A percentile compares a stretch with the other conserved stretches of the same genome.
phyloP scores from a whole-genome alignment of 495 filamentous ascomycete species.

The Neurospora cerealis region DNA sequence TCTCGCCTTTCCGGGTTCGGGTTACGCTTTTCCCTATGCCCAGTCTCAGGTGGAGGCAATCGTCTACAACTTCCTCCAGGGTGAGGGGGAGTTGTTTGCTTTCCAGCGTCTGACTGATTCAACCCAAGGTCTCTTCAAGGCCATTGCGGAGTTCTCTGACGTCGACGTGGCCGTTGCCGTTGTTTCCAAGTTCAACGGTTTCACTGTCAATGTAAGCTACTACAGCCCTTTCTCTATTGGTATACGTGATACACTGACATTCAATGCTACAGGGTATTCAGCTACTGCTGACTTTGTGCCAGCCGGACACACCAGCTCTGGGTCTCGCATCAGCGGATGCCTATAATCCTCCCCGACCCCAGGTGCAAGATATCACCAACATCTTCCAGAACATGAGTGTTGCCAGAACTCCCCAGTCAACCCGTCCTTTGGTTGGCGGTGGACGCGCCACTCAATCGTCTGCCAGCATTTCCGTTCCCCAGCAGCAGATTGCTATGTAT shows the following conservation, averaged over 20 bases:
- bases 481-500: constrained; percentile 21
- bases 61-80: constrained; percentile 37
- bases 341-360: neutral
- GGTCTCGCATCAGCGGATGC: neutral
- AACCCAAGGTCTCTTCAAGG: constrained; percentile 17
- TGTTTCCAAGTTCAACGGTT: constrained; percentile 33
- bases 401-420: constrained; percentile 4
- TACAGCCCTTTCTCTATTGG: neutral
- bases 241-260: neutral
- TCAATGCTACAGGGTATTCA: constrained; percentile 9
- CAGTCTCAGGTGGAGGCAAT: constrained; percentile 27
- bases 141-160: constrained; percentile 49
- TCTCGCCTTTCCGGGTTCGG: constrained; percentile 24
- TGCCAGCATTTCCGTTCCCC: constrained; percentile 6
- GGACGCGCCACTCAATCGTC: constrained; percentile 6
- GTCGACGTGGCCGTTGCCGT: constrained; percentile 25
- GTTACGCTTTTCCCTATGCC: constrained; percentile 8
- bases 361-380: constrained; percentile 8
- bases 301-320: neutral
- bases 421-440: neutral
- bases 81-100: constrained; percentile 46
- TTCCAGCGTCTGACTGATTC: constrained; percentile 33
- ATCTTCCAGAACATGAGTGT: constrained; percentile 11
- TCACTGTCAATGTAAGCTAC: constrained; percentile 37
- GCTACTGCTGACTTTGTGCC: constrained; percentile 7